A percentile compares a stretch with the other conserved stretches of the same genome.
Evolutionary conservation across 2,329 filamentous ascomycete genomes (phyloP).

Genomic region (Fusarium pseudograminearum): DNA sequence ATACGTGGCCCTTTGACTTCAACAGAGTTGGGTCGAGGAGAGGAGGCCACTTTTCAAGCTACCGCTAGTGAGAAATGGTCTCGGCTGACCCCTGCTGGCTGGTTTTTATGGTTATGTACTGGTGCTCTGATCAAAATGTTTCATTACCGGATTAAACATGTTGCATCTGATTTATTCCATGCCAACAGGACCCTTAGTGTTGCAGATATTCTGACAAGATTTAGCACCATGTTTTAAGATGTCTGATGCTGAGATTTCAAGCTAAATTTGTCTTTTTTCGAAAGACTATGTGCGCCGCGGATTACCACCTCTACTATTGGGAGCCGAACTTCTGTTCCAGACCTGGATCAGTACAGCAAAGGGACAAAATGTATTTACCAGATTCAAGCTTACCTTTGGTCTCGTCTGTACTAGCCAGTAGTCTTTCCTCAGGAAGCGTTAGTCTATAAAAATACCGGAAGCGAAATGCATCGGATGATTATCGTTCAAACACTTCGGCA

Average conservation of each 20-base stretch:
- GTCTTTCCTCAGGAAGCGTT: no score
- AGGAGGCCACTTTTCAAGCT: conserved; percentile 27
- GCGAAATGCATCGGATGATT: neutral
- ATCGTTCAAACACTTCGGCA: no score
- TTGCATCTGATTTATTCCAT: conserved; percentile 2
- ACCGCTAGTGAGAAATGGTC: conserved; percentile 8
- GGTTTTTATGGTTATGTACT: neutral
- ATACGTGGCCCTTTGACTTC: conserved; percentile 33
- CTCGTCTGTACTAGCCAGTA: neutral
- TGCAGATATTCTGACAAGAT: neutral
- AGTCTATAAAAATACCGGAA: neutral
- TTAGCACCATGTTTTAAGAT: neutral
- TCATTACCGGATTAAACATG: neutral
- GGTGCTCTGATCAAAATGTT: neutral
- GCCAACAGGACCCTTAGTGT: neutral
- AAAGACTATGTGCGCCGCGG: neutral
- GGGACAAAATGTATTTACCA: neutral
- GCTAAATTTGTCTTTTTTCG: neutral
- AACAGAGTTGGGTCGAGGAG: neutral
- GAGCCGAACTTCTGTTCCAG: neutral
- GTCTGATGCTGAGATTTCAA: neutral
- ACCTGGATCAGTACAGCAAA: neutral
- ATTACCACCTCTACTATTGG: neutral
- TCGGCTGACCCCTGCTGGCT: conserved; percentile 12
- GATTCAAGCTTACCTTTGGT: neutral